phyloP scores from a whole-genome alignment of 495 filamentous ascomycete genomes.

The Neurospora sp. region DNA sequence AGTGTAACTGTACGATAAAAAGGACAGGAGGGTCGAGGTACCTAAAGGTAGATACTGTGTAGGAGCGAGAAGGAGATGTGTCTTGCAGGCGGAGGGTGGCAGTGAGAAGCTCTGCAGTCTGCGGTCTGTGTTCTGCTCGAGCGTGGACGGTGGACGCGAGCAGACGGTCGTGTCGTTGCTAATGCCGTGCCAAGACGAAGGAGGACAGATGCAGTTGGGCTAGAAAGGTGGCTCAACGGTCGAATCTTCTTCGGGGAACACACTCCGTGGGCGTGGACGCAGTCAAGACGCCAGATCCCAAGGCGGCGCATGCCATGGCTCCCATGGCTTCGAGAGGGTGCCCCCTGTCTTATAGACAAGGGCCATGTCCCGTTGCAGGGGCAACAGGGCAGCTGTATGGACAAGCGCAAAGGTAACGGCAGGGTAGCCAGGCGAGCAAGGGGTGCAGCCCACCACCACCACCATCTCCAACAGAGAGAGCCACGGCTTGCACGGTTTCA shows the following conservation, averaged over 20 bases:
- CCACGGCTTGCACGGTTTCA: constrained; percentile 19
- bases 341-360: background rate
- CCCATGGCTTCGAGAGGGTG: background rate
- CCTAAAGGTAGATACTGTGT: background rate
- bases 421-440: background rate
- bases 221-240: constrained; percentile 16
- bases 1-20: constrained; percentile 18
- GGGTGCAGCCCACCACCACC: background rate
- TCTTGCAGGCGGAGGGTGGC: constrained; percentile 20
- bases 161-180: background rate
- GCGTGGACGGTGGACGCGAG: constrained; percentile 8
- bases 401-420: background rate
- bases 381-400: background rate
- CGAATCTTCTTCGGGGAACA: constrained; percentile 13
- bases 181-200: constrained; percentile 12
- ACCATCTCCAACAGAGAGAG: constrained; percentile 9
- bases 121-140: background rate
- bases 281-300: background rate
- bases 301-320: background rate
- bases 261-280: constrained; percentile 8
- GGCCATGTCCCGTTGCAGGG: background rate
- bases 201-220: constrained; percentile 6
- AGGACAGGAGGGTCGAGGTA: constrained; percentile 10
- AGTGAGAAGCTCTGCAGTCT: constrained; percentile 9
- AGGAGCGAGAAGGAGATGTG: constrained; percentile 16